Evolutionary conservation across 1,284 basidiomycete species (phyloP).

Genomic region (Amanita bisporigera): DNA sequence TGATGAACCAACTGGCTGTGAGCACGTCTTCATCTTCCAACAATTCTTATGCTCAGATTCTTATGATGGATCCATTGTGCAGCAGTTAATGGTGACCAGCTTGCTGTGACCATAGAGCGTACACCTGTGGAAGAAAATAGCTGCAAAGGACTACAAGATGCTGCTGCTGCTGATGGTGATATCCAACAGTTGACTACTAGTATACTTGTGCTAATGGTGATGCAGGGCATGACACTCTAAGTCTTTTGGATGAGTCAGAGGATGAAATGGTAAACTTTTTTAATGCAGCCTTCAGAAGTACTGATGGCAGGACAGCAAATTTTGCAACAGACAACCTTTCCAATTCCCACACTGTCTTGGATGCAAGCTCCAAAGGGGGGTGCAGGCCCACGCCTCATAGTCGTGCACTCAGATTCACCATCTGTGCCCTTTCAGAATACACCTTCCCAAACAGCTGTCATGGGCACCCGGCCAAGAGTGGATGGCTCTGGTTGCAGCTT

Average conservation of each 20-base stretch:
- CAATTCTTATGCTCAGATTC: background rate
- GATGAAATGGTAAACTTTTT: background rate
- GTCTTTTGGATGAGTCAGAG: background rate
- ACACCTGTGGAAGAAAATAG: too few species aligned
- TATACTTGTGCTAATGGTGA: too few species aligned
- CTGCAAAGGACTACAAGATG: too few species aligned
- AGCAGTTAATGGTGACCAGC: background rate
- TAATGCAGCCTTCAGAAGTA: background rate
- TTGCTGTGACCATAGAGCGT: too few species aligned
- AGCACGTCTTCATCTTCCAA: background rate
- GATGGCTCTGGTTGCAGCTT: too few species aligned
- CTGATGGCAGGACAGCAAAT: background rate
- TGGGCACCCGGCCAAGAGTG: too few species aligned
- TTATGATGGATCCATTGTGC: background rate
- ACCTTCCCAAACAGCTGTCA: background rate
- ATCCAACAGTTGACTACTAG: background rate
- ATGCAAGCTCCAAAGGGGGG: background rate
- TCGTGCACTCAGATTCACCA: background rate
- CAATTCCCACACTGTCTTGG: background rate
- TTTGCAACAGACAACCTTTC: background rate
- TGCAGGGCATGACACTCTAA: background rate
- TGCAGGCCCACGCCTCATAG: background rate
- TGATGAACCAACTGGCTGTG: background rate
- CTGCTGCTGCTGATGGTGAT: too few species aligned
- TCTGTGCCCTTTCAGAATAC: background rate